Base-by-base conservation (phyloP, 208 protist species). In the Herpetomonas samuelpessoai region DNA sequence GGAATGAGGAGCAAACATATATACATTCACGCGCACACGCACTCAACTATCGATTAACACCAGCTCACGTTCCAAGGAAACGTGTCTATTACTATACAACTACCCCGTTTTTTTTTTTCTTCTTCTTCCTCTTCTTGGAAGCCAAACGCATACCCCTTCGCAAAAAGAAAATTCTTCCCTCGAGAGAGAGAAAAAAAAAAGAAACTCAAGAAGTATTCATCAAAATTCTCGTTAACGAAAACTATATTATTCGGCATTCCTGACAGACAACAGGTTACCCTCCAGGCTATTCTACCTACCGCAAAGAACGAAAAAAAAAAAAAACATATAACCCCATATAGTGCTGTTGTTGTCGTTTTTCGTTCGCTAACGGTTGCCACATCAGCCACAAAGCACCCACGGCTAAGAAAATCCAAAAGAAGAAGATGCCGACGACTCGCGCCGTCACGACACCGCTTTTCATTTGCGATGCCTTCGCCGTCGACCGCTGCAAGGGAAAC, bases 391-490 rank as follows among this genome's bases (percentile, higher is more conserved):
- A n/a, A n/a, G n/a, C n/a, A n/a, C n/a, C n/a, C n/a, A n/a, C n/a
- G n/a, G n/a, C n/a, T n/a, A 55, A 9, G 29, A 6, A n/a, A 44
- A 19, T 45, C 3, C 52, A 29, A 57, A 26, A 56, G 24, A 19
- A 58, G n/a, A 58, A 16, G 9, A 60, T 10, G 41, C 44, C 29
- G 48, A 19, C 26, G 9, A 49, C 29, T 26, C 51, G 62, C 27
- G 35, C 64, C 10, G 75, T 83, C 19, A 64, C 70, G 39, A 71
- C 68, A 0, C 82, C 82, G 3, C 16, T 93, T 45, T 71, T 88
- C 48, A 69, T 83, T 48, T 81, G 79, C 57, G 81, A 93, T 64
- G 69, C 81, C 35, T 93, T 88, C 63, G 58, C 81, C 3, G 38
- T 58, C 31, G 71, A 76, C 7, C 68, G 71, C 64, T 90, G 88